Base-by-base conservation (phyloP, 2,329 filamentous ascomycete genomes). In the Claviceps fusiformis region DNA sequence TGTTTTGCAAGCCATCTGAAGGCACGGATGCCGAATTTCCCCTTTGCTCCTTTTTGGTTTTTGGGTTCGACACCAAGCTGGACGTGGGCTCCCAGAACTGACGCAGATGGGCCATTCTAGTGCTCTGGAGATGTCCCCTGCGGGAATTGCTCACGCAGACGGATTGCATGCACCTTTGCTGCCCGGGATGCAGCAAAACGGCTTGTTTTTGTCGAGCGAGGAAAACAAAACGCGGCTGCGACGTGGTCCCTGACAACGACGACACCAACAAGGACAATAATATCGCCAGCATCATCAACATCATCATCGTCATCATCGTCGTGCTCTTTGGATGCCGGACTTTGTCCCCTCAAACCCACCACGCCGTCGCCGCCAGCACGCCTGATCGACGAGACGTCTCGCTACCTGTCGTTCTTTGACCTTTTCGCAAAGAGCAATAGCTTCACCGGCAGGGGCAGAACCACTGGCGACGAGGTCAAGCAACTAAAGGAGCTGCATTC, bases 1-100 rank as follows among this genome's bases (percentile, higher is more conserved):
- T 71, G 68, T 47, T 60, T 62, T 3, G 50, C 55, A 29, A 67
- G 67, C 52, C 68, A 71, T 55, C 60, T 70, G 9, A 70, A 70
- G 59, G 68, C 66, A 49, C 9, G 60, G 35, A 17, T n/a, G 17
- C 44, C 43, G 29, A 31, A 35, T 45, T 19, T 19, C 19, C 19
- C 19, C 39, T 10, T 19, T 17, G 50, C 47, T 50, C 39, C n/a
- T 35, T 29, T 45, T 19, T 19, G 19, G 19, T 19, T 19, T 19
- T 19, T 19, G 19, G n/a, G 2, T 19, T 17, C 51, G n/a, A 24
- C 9, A n/a, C 33, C 37, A n/a, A 39, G 44, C 31, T 41, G 13
- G 19, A 17, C 39, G 9, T 24, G 19, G 19, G 24, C 5, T 39
- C 24, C 13, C 6, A n/a, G 2, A n/a, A 29, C 33, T 50, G 33